Evolutionary conservation across 345 rosid genomes (phyloP), one percentile per base, ranked within the genome.

Genomic region (Bruguiera sexangula): DNA sequence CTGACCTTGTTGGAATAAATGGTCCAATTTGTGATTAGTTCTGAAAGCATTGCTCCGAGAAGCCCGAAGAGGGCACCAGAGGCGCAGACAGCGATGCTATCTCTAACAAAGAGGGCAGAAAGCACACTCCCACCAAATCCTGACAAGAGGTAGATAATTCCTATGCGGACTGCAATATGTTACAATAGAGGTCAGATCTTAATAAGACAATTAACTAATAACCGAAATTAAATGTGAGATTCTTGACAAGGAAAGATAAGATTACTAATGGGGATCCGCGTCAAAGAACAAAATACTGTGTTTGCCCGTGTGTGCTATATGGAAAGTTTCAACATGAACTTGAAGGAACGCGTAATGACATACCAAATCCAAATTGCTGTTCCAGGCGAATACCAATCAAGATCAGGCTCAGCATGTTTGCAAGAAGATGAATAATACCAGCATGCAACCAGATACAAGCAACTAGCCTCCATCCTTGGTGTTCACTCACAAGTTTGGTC

Each of bases 351-450:
- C 9, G 7, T 34, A 13, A 57, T 31, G 20, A 57, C 74, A 8
- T 72, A 76, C 80, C 67, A 10, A 76, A 76, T 15, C 76, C 75
- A 31, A 76, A 76, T 50, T 76, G 72, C 69, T 76, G 80, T 69
- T 76, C 80, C 5, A 76, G 72, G 19, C 80, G 69, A 63, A 72
- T 63, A 4, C 73, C 73, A 34, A 72, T 72, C 69, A 76, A 67
- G 62, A 76, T 50, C 69, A 76, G 63, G 62, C 66, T 72, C 62
- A 76, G 65, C 76, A 72, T 71, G 60, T 76, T 76, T 32, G 73
- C 66, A 18, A 76, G 62, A 36, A 76, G 69, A 76, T 76, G 80
- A 51, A 76, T 72, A 30, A 76, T 9, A 13, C 76, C 80, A 10
- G 76, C 80, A 52, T 76, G 76, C 66, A 76, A 51, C 80, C 80